Evolutionary conservation across 2,329 filamentous ascomycete genomes (phyloP), one percentile per base, ranked within the genome.

Genomic region (Ophiocordyceps camponoti-saundersi): DNA sequence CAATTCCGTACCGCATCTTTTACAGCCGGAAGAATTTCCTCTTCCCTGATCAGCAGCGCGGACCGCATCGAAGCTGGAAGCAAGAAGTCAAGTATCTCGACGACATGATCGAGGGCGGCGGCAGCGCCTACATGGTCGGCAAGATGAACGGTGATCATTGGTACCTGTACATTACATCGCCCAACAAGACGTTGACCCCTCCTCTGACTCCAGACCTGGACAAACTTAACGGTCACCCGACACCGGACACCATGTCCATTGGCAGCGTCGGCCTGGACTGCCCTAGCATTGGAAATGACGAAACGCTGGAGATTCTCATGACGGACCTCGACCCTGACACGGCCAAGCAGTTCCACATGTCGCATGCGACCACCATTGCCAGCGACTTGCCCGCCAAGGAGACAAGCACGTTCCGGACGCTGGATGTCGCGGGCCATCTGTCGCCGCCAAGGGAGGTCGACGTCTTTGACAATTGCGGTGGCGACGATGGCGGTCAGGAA

Each of bases 91-190:
- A 82, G 57, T 94, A 82, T 57, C 74, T 98, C 52, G 92, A 98
- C 66, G 82, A 85, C 61, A 85, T 89, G 65, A 95, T 98, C 61
- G 73, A 84, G 51, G 82, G 85, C 48, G 92, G 92, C 48, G 92
- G 92, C 47, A 96, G 90, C 64, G 92, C 92, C 45, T 98, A 98
- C 65, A 95, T 96, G 89, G 93, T 98, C 53, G 92, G 92, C 59
- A 96, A 95, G 69, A 96, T 96, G 90, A 98, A 98, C 56, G 90
- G 92, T 49, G 92, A 98, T 64, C 92, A 98, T 58, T 98, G 92
- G 92, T 96, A 96, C 62, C 71, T 98, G 48, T 98, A 98, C 68
- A 81, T 96, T 57, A 96, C 92, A 13, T 86, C 86, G 46, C 90
- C 92, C 18, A 81, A 83, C 61, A 81, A 77, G 44, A 70, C 77